A percentile compares a stretch with the other conserved stretches of the same genome.
These are phyloP conservation scores for Retiboletus flavoniger DNA, from an alignment of 1,284 basidiomycete genomes.

Conservation along the genomic window DNA sequence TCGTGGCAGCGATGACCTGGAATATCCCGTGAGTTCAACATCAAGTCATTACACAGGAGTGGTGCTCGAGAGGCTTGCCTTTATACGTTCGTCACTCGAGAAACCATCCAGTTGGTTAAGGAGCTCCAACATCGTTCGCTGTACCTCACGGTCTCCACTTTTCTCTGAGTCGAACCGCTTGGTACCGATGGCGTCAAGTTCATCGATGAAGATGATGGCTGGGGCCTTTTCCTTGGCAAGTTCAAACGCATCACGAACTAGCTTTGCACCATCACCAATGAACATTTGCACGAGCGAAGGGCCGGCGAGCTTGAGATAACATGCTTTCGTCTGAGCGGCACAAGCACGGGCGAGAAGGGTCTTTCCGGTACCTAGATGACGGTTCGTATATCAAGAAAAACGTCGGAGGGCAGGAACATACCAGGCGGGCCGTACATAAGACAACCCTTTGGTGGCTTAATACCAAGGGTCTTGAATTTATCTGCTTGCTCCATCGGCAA, in stretches of 20 bases:
- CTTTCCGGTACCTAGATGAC: constrained; percentile 79
- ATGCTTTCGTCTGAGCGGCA: constrained; percentile 96
- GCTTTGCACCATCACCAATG: constrained; percentile 96
- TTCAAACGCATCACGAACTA: constrained; percentile 97
- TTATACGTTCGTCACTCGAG: constrained; percentile 94
- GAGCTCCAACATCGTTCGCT: constrained; percentile 98
- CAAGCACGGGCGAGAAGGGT: constrained; percentile 97
- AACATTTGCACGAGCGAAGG: constrained; percentile 99
- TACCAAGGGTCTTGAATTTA: constrained; percentile 94
- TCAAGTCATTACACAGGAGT: constrained; percentile 1
- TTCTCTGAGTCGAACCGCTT: constrained; percentile 98
- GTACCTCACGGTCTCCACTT: constrained; percentile 98
- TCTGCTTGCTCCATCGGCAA: constrained; percentile 93
- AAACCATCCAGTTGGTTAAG: constrained; percentile 99
- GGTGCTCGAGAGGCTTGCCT: constrained; percentile 50
- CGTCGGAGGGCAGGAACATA: constrained; percentile 20
- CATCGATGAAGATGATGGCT: constrained; percentile 99
- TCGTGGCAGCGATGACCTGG: constrained; percentile 97
- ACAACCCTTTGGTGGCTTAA: constrained; percentile 97
- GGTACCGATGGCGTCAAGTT: constrained; percentile 95
- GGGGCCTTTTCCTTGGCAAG: constrained; percentile 97
- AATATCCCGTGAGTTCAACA: constrained; percentile 9
- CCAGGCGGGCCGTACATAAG: constrained; percentile 96
- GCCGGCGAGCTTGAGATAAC: constrained; percentile 96
- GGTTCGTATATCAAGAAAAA: constrained; percentile 3